Base-by-base conservation (phyloP, 2,329 filamentous ascomycete species). In the Metarhizium rileyi region DNA sequence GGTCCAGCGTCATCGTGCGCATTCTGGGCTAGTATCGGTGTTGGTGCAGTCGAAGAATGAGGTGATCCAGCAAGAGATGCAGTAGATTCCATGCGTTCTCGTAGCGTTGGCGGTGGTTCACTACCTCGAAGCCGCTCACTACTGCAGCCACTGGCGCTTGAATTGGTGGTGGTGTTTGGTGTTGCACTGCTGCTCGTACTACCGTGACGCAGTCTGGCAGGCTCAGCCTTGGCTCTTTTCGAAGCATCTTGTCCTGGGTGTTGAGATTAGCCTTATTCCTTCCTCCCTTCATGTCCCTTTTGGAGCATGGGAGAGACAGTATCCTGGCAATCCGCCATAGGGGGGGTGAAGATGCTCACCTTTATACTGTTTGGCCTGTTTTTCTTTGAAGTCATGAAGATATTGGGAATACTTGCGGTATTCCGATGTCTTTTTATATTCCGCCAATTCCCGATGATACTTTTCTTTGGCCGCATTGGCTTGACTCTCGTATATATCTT, bases 351-450 rank as follows among this genome's bases (percentile, higher is more conserved):
- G 5, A 20, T 8, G 16, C 66, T 42, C 65, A 80, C 79, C 76
- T 74, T 80, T 75, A 47, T 69, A 68, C 44, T 77, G 72, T 50
- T 71, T 72, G 25, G 76, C 70, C 59, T 90, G 84, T 61, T 85
- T 86, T 44, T 82, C 78, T 61, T 86, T 90, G 70, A 93, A 91
- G 1, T 90, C 86, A 28, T 80, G 76, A 22, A 91, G 69, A 61
- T 93, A 93, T 41, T 80, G 75, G 52, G 78, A 73, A 56, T 91
- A 90, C 47, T 80, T 76, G 50, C 74, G 77, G 61, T 82, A 89
- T 46, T 84, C 75, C 6, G 76, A 61, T 0, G 86, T 90, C 66
- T 88, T 88, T 63, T 90, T 90, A 64, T 91, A 91, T 56, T 85
- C 78, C 44, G 76, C 71, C 53, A 90, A 70, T 54, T 87, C 80